Evolutionary conservation across 1,284 basidiomycete species (phyloP).

Genomic region (Coniferiporia sulphurascens): DNA sequence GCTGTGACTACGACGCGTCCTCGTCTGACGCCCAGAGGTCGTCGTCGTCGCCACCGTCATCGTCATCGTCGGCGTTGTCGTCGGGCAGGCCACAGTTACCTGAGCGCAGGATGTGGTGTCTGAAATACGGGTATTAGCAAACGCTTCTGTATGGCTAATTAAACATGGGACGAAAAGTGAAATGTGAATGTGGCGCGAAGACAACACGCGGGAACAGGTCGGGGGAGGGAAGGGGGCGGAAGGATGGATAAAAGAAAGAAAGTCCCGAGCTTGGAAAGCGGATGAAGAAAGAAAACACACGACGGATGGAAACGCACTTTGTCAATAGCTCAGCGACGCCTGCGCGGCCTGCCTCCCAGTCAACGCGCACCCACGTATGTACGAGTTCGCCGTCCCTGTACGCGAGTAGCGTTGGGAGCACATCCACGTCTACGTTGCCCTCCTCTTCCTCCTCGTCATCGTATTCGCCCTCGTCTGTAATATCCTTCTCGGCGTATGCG

Average conservation of each 20-base stretch:
- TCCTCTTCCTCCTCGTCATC: constrained; percentile 35
- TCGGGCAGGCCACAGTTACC: constrained; percentile 37
- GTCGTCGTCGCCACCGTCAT: constrained; percentile 30
- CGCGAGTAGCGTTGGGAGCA: constrained; percentile 78
- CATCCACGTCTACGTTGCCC: constrained; percentile 66
- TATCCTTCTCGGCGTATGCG: constrained; percentile 34
- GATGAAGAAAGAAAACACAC: background rate
- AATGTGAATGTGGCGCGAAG: background rate
- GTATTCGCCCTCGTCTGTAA: constrained; percentile 32
- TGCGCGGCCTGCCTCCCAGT: constrained; percentile 70
- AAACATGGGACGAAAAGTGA: background rate
- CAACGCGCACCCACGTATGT: constrained; percentile 79
- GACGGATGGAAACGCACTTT: constrained; percentile 39
- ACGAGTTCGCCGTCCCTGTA: constrained; percentile 80
- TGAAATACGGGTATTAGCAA: constrained; percentile 20
- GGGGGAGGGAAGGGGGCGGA: background rate
- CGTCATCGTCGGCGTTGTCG: constrained; percentile 37
- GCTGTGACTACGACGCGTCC: background rate
- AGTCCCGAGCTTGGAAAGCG: background rate
- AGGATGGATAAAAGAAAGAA: background rate
- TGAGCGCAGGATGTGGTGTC: constrained; percentile 41
- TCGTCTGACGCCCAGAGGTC: constrained; percentile 14
- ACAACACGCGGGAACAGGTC: background rate
- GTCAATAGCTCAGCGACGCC: constrained; percentile 65
- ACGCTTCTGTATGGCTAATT: background rate